Evolutionary conservation across 2,329 filamentous ascomycete genomes (phyloP).

Genomic region (Pseudocercospora fijiensis): DNA sequence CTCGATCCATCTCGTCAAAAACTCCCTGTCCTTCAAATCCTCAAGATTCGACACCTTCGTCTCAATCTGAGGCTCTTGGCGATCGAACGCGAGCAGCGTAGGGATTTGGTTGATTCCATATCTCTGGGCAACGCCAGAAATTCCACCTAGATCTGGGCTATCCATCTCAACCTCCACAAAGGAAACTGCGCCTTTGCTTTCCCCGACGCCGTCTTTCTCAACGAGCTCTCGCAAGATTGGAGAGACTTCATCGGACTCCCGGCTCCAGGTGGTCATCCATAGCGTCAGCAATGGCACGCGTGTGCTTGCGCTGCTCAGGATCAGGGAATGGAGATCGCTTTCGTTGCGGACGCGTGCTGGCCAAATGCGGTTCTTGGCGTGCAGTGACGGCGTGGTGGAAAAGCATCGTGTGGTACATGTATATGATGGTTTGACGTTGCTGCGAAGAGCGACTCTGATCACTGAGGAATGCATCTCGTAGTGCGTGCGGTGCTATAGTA

Average conservation of each 20-base stretch:
- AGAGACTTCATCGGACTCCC: conserved; percentile 45
- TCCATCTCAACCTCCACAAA: conserved; percentile 53
- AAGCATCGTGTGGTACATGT: conserved; percentile 21
- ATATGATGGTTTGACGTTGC: not conserved
- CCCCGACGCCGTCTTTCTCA: conserved; percentile 46
- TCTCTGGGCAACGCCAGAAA: conserved; percentile 40
- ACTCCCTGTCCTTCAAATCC: conserved; percentile 47
- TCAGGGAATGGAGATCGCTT: conserved; percentile 50
- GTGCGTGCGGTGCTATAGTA: not conserved
- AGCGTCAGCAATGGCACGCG: conserved; percentile 50
- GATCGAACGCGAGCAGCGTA: conserved; percentile 51
- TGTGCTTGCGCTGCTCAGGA: conserved; percentile 48
- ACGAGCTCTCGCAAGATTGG: conserved; percentile 47
- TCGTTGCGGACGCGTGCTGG: conserved; percentile 46
- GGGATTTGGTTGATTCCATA: conserved; percentile 51
- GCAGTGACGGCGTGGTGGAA: conserved; percentile 20
- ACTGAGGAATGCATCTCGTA: not conserved
- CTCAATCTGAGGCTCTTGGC: conserved; percentile 51
- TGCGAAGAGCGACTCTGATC: not conserved
- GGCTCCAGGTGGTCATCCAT: conserved; percentile 52
- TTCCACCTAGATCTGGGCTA: conserved; percentile 43
- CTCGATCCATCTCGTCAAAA: conserved; percentile 50
- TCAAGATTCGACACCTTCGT: conserved; percentile 47
- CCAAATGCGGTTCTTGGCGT: conserved; percentile 39
- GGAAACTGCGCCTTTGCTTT: conserved; percentile 47